These are phyloP conservation scores for Crithidia brevicula DNA, from an alignment of 208 protist genomes.

Conservation along the genomic window DNA sequence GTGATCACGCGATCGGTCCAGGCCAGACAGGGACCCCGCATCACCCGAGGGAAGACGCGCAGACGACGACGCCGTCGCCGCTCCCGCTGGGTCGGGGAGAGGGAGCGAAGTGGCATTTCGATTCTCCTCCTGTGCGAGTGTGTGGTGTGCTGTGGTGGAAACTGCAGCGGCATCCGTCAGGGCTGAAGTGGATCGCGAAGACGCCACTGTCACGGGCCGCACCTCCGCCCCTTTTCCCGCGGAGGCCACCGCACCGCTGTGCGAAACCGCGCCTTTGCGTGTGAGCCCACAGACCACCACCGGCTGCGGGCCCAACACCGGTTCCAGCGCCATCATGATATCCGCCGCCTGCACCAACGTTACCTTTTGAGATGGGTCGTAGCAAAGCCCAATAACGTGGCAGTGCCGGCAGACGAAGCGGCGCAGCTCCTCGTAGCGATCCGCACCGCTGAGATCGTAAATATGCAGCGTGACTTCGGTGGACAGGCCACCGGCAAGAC, in stretches of 20 bases:
- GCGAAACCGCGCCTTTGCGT: constrained; percentile 12
- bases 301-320: constrained; percentile 71
- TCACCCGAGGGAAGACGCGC: no score
- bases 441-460: constrained; percentile 72
- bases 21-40: no score
- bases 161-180: neutral
- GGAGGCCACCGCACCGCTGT: no score
- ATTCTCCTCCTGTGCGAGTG: neutral
- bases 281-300: constrained; percentile 81
- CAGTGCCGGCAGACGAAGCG: constrained; percentile 76
- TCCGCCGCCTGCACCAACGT: constrained; percentile 83
- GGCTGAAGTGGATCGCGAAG: neutral
- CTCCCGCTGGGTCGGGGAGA: no score
- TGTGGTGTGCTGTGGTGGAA: no score
- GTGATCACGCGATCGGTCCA: no score
- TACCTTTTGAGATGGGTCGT: constrained; percentile 69
- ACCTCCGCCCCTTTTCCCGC: neutral
- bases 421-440: constrained; percentile 73
- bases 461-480: constrained; percentile 70
- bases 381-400: constrained; percentile 81
- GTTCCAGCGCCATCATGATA: constrained; percentile 80
- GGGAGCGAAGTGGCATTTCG: no score
- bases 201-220: neutral
- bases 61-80: no score
- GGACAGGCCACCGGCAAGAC: constrained; percentile 46